These are phyloP conservation scores for Dentiscutata heterogama DNA, from an alignment of 371 early-diverging fungal species.

Conservation along the genomic window DNA sequence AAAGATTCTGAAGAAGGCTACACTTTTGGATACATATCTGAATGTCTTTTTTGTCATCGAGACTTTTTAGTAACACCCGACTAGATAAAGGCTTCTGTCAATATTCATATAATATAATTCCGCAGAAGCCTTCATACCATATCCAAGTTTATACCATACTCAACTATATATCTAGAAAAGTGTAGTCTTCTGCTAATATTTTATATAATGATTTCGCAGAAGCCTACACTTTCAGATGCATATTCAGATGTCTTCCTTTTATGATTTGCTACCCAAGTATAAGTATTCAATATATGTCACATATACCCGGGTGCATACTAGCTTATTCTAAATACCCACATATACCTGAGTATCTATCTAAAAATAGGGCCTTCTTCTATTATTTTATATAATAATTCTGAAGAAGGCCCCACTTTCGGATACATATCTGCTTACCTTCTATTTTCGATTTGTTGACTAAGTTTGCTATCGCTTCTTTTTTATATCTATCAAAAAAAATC, in stretches of 20 bases:
- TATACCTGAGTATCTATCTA: not conserved
- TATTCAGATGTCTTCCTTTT: not conserved
- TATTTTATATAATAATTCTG: not conserved
- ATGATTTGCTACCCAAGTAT: not conserved
- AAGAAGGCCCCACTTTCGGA: not conserved
- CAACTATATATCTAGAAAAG: not conserved
- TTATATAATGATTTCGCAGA: not conserved
- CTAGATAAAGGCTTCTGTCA: no score
- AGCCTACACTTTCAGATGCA: not conserved
- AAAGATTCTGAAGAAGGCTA: conserved; percentile 21
- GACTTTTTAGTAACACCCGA: not conserved
- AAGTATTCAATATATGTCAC: not conserved
- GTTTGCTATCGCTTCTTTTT: no score
- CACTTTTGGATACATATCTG: not conserved
- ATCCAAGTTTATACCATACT: not conserved
- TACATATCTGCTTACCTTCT: no score
- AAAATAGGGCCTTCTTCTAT: not conserved
- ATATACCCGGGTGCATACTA: not conserved
- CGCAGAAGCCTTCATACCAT: no score
- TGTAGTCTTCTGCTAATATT: not conserved
- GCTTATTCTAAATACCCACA: not conserved
- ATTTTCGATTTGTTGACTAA: no score
- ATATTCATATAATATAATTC: no score
- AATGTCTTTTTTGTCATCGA: not conserved
- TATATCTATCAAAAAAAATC: no score